Evolutionary conservation across 441 rosid species (phyloP).

Genomic region (Rhodomyrtus psidioides): DNA sequence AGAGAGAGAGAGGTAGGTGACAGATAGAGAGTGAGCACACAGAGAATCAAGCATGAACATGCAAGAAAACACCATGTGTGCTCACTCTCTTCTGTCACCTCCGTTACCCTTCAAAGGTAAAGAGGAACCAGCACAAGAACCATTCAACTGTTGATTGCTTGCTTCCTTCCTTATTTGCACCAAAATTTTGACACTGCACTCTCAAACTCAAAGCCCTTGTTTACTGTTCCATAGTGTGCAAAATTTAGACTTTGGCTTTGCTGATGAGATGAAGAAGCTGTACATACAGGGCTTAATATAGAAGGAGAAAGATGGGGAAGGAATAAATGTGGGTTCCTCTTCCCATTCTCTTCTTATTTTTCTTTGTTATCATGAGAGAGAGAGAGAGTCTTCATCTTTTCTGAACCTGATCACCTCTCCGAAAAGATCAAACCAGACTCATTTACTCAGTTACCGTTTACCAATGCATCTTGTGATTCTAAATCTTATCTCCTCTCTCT

Average conservation of each 20-base stretch:
- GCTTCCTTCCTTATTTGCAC: background rate
- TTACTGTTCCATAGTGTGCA: background rate
- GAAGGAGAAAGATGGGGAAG: background rate
- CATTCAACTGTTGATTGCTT: background rate
- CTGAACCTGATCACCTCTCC: background rate
- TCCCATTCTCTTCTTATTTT: conserved; percentile 10
- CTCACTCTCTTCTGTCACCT: conserved; percentile 42
- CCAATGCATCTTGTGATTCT: conserved; percentile 46
- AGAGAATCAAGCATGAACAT: conserved; percentile 13
- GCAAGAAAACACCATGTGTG: conserved; percentile 26
- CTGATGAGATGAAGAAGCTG: background rate
- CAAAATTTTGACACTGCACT: background rate
- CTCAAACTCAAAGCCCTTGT: background rate
- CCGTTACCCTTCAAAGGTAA: background rate
- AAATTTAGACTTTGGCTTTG: background rate
- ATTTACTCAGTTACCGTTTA: conserved; percentile 30
- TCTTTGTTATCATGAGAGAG: background rate
- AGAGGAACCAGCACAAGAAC: background rate
- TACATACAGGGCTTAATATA: background rate
- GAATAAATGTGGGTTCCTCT: conserved; percentile 9
- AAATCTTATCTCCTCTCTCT: conserved; percentile 8
- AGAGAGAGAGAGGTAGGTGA: conserved; percentile 6
- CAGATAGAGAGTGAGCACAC: conserved; percentile 25
- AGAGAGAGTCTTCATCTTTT: background rate
- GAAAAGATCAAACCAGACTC: conserved; percentile 15